Conservation (phyloP, 2,329 filamentous ascomycete genomes). For the Penicillium crustosum region DNA sequence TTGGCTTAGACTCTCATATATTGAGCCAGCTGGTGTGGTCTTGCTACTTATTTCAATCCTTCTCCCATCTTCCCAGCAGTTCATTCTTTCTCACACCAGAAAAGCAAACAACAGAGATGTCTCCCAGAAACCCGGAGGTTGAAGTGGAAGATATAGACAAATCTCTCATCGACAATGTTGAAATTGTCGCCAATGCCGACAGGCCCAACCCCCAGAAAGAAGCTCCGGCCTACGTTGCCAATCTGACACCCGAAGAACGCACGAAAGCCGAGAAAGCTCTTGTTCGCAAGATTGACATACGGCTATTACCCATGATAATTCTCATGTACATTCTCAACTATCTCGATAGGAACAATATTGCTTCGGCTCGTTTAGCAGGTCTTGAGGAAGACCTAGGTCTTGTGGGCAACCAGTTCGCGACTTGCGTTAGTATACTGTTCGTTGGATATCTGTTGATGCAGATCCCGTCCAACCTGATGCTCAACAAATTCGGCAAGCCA, state of each 20-base stretch:
- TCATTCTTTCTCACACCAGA: neutral
- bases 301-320: slow-evolving; percentile 68
- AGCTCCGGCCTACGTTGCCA: slow-evolving; percentile 36
- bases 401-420: slow-evolving; percentile 24
- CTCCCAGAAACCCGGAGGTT: slow-evolving; percentile 15
- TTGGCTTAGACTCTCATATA: neutral
- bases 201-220: slow-evolving; percentile 30
- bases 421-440: slow-evolving; percentile 46
- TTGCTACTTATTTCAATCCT: neutral
- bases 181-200: slow-evolving; percentile 27
- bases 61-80: neutral
- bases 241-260: slow-evolving; percentile 55
- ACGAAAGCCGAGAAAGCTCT: slow-evolving; percentile 57
- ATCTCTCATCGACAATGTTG: slow-evolving; percentile 25
- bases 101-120: slow-evolving; percentile 11
- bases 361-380: slow-evolving; percentile 26
- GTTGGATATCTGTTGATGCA: slow-evolving; percentile 66
- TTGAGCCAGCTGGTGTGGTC: neutral
- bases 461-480: slow-evolving; percentile 51
- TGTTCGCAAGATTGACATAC: slow-evolving; percentile 68
- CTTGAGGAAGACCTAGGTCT: slow-evolving; percentile 33
- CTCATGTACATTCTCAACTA: slow-evolving; percentile 79
- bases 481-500: slow-evolving; percentile 53
- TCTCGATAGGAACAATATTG: slow-evolving; percentile 61
- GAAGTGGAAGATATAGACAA: slow-evolving; percentile 26